A percentile compares a stretch with the other conserved stretches of the same genome.
Conservation (phyloP, 2,329 filamentous ascomycete genomes). For the Colletotrichum musae region DNA sequence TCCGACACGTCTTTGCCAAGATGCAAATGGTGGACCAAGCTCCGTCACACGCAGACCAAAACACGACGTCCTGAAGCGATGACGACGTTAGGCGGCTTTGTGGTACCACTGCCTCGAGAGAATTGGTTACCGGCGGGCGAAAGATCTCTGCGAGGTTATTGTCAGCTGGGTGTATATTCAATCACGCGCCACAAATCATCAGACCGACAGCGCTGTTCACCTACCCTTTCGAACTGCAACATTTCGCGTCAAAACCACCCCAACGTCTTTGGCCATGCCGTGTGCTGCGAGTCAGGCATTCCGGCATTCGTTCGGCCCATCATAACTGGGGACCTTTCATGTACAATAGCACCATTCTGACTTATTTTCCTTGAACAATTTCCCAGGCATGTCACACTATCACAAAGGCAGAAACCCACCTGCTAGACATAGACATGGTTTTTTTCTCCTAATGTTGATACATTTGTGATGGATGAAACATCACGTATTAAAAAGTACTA, state of each 20-base stretch:
- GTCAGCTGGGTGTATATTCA: too few species aligned
- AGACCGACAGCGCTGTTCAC: not conserved
- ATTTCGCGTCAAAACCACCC: not conserved
- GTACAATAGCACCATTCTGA: constrained; percentile 7
- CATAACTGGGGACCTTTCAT: not conserved
- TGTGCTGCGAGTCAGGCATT: constrained; percentile 16
- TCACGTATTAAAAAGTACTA: constrained; percentile 29
- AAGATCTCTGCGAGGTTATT: too few species aligned
- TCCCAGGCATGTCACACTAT: not conserved
- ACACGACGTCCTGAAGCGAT: not conserved
- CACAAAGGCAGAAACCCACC: not conserved
- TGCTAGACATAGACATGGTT: constrained; percentile 26
- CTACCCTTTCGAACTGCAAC: not conserved
- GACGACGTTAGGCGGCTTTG: not conserved
- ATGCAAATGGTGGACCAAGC: constrained; percentile 54
- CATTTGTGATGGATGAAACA: constrained; percentile 24
- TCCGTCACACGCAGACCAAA: constrained; percentile 1
- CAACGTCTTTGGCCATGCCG: not conserved
- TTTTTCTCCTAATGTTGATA: constrained; percentile 30
- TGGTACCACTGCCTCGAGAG: not conserved
- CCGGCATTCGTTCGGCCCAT: constrained; percentile 3
- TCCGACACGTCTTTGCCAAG: constrained; percentile 80
- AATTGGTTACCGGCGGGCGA: too few species aligned
- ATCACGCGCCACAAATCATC: not conserved
- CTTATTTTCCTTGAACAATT: constrained; percentile 13